Evolutionary conservation across 2,329 filamentous ascomycete species (phyloP), one percentile per base, ranked within the genome.

Genomic region (Fusarium heterosporum): DNA sequence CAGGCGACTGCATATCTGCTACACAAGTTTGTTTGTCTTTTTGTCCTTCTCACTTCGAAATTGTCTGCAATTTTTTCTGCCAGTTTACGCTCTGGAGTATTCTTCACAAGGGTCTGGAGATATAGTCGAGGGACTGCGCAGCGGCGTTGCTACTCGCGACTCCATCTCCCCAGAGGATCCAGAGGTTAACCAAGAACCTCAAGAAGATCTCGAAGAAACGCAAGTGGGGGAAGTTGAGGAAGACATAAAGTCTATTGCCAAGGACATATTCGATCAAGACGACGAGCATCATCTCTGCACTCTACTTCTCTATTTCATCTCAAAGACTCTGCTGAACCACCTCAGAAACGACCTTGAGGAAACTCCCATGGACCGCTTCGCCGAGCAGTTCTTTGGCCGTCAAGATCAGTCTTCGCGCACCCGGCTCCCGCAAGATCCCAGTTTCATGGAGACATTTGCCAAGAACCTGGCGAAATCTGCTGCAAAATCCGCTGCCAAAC

Each of bases 381-480:
- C 71, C 16, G 64, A 73, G 19, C 71, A 73, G 14, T 32, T 73
- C 38, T 68, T 73, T 38, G 69, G 69, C 19, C 52, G 68, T 4
- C 64, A 66, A 30, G 53, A 56, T n/a, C 61, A 47, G 19, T 32
- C 60, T 36, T 55, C 65, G 12, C 55, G 61, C 4, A 45, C 64
- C 26, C 53, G 58, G 13, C 55, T 51, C 12, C 55, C 52, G 22
- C 64, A 73, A 9, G 52, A 58, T 12, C 42, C 53, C n/a, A 69
- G 70, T 46, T 69, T 73, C 42, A 59, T 70, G 53, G 69, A 73
- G 48, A 65, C 58, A 3, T 60, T 73, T 34, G 69, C 71, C 38
- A 70, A 66, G 46, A 71, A 58, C 22, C 56, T 73, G 5, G 71
- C 69, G 41, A 69, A 69, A 16, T 73, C 71, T 3, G 71, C 71